Evolutionary conservation across 768 basidiomycete species (phyloP).

Genomic region (Suillus hirtellus): DNA sequence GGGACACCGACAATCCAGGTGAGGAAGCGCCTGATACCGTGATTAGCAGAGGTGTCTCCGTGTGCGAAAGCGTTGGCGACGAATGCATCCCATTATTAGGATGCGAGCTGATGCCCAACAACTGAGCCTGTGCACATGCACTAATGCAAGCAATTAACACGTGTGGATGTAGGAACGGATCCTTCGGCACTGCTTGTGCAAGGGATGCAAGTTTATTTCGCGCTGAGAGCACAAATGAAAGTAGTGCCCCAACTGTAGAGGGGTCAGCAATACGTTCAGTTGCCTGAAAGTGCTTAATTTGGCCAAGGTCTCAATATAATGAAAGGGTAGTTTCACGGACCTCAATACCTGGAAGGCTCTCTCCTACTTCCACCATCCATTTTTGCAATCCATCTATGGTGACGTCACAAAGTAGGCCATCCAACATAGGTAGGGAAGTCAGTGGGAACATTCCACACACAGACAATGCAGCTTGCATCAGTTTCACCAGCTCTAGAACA

Average conservation of each 20-base stretch:
- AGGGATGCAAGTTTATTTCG: constrained; percentile 71
- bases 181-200: constrained; percentile 55
- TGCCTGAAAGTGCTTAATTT: constrained; percentile 41
- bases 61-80: constrained; percentile 29
- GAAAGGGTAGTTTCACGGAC: constrained; percentile 27
- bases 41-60: constrained; percentile 21
- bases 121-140: constrained; percentile 27
- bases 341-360: constrained; percentile 61
- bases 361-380: constrained; percentile 71
- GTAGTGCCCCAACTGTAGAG: constrained; percentile 63
- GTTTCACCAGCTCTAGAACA: constrained; percentile 75
- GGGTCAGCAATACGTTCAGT: constrained; percentile 78
- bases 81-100: constrained; percentile 18
- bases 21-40: constrained; percentile 18
- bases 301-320: constrained; percentile 5
- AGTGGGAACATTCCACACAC: constrained; percentile 68
- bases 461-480: constrained; percentile 68
- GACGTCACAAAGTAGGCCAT: constrained; percentile 77
- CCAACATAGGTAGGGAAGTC: constrained; percentile 29
- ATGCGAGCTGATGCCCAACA: constrained; percentile 2
- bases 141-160: constrained; percentile 53
- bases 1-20: constrained; percentile 17
- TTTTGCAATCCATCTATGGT: constrained; percentile 69
- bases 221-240: constrained; percentile 65
- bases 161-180: constrained; percentile 75